These are phyloP conservation scores for Mycocentrospora acerina DNA, from an alignment of 2,329 filamentous ascomycete species.

Conservation along the genomic window DNA sequence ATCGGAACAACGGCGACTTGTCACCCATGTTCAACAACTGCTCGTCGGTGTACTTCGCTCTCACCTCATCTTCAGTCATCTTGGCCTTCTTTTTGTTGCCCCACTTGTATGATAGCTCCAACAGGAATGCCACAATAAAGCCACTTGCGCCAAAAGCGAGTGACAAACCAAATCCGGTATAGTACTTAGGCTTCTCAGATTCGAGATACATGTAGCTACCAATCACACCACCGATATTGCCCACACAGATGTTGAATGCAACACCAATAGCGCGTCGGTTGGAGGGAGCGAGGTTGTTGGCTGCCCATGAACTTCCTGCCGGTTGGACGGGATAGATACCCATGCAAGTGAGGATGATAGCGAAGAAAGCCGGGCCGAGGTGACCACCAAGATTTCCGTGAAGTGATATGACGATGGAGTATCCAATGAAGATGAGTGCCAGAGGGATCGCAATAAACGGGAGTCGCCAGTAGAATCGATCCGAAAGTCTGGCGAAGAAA, in stretches of 20 bases:
- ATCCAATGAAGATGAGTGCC: constrained; percentile 35
- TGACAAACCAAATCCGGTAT: constrained; percentile 40
- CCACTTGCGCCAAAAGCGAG: constrained; percentile 29
- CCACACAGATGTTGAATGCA: constrained; percentile 31
- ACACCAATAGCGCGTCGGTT: constrained; percentile 35
- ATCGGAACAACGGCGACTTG: constrained; percentile 44
- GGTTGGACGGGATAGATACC: constrained; percentile 42
- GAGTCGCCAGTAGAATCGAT: constrained; percentile 28
- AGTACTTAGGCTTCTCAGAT: constrained; percentile 39
- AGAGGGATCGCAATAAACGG: constrained; percentile 33
- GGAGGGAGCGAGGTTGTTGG: constrained; percentile 32
- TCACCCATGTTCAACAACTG: constrained; percentile 44
- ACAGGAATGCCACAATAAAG: constrained; percentile 23
- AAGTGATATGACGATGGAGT: constrained; percentile 43
- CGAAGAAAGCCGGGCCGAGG: constrained; percentile 48
- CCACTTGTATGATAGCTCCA: constrained; percentile 35
- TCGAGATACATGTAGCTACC: constrained; percentile 41
- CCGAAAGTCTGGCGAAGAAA: constrained; percentile 23
- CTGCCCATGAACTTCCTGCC: constrained; percentile 30
- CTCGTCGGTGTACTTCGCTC: constrained; percentile 39
- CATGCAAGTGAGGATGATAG: constrained; percentile 47
- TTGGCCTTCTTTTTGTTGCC: constrained; percentile 40
- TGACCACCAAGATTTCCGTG: constrained; percentile 43
- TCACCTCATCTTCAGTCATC: constrained; percentile 39
- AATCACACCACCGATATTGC: constrained; percentile 33